Percentiles rank a stretch among this genome's conserved stretches.
These are phyloP conservation scores for Ajuga chamaepitys DNA, from an alignment of 257 asterid genomes.

Conservation along the genomic window DNA sequence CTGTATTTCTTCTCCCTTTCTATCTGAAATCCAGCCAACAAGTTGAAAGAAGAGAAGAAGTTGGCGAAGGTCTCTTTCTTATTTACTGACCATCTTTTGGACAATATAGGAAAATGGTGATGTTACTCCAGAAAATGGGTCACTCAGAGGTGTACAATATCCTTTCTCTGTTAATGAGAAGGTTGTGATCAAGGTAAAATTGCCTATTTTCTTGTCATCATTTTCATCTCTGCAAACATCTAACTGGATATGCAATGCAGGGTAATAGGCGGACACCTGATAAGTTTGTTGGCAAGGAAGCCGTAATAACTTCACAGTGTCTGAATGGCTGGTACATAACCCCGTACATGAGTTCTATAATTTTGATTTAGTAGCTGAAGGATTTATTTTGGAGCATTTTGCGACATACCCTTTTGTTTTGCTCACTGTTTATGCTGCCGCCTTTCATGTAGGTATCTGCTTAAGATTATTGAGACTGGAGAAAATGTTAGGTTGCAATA, in stretches of 20 bases:
- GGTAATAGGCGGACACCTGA: constrained; percentile 98
- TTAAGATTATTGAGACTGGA: constrained; percentile 69
- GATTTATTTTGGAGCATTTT: background rate
- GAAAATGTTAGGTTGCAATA: constrained; percentile 85
- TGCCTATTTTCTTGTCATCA: background rate
- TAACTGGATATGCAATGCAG: constrained; percentile 37
- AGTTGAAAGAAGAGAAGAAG: background rate
- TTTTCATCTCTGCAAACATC: constrained; percentile 5
- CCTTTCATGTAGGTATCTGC: constrained; percentile 65
- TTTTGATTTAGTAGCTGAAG: constrained; percentile 2
- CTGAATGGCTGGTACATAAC: constrained; percentile 83
- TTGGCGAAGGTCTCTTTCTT: constrained; percentile 6
- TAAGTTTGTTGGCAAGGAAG: constrained; percentile 96
- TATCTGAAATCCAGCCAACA: background rate
- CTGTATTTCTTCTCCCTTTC: background rate
- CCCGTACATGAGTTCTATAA: background rate
- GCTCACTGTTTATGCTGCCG: constrained; percentile 9
- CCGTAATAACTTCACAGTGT: constrained; percentile 85
- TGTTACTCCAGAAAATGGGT: constrained; percentile 55
- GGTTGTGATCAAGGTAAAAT: constrained; percentile 75
- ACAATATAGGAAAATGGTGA: constrained; percentile 77
- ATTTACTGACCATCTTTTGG: constrained; percentile 14
- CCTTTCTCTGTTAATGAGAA: constrained; percentile 92
- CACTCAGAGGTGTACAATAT: constrained; percentile 58
- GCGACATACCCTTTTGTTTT: background rate